Evolutionary conservation across 164 flowering plant genomes (phyloP), one percentile per base, ranked within the genome.

Genomic region (Hamamelis virginiana): DNA sequence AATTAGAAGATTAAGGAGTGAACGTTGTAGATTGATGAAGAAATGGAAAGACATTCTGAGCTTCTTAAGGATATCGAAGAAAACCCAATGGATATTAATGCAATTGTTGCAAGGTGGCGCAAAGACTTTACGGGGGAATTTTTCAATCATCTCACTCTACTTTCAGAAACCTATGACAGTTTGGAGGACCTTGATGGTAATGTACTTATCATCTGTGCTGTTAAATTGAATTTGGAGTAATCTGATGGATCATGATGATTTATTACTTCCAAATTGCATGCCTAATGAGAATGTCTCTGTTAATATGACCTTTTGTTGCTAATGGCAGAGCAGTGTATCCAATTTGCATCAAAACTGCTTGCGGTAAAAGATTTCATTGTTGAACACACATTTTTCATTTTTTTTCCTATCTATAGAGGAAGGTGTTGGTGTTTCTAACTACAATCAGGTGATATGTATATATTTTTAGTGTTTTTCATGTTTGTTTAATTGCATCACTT

Each of bases 141-240:
- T 69, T 94, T 94, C 72, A 87, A 81, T 38, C 83, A 89, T 79
- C 87, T 94, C 28, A 79, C 69, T 44, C 68, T 88, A 61, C 78
- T 94, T 65, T 85, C 93, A 65, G 95, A 94, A 70, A 82, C 83
- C 4, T 74, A 78, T 70, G 91, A 94, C 50, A 65, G 85, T 72
- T 78, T 91, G 80, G 98, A 94, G 67, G 98, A 94, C 55, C 89
- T 91, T 62, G 98, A 94, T 78, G 92, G 98, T 94, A 88, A 81
- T 33, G 23, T n/a, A 67, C 52, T 51, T 5, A 67, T 55, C 12
- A 51, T 47, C 46, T 59, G 22, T 71, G 25, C 27, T 15, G 23
- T 67, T 48, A 50, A 8, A 22, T 63, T 41, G 23, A 15, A 0
- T 38, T 69, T 62, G 16, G 18, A 62, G 51, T 22, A 27, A 0